Percentiles rank a stretch among this genome's conserved stretches.
phyloP scores from a whole-genome alignment of 768 basidiomycete genomes.

The Panellus pusillus region DNA sequence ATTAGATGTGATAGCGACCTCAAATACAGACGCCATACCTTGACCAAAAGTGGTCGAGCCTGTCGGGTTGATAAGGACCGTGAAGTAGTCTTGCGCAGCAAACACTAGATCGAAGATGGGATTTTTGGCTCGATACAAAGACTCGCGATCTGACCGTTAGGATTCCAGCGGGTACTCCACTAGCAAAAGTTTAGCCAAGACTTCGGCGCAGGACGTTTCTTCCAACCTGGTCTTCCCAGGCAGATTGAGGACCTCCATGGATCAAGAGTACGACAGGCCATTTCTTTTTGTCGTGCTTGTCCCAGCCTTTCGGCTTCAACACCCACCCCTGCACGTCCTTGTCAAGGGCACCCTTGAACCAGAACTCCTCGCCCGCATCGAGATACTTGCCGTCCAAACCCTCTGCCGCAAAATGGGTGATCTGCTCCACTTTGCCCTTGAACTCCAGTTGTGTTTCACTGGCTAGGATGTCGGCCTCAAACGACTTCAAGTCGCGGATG shows the following conservation, averaged over 20 bases:
- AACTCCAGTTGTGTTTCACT: conserved; percentile 30
- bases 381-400: conserved; percentile 60
- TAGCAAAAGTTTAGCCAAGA: not conserved
- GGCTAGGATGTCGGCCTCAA: conserved; percentile 42
- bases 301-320: conserved; percentile 78
- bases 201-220: too few relatives aligned
- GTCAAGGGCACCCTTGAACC: conserved; percentile 82
- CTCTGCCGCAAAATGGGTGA: conserved; percentile 65
- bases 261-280: conserved; percentile 83
- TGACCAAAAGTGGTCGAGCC: conserved; percentile 94
- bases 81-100: conserved; percentile 86
- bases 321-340: conserved; percentile 83
- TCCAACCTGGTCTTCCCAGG: conserved; percentile 74
- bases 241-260: conserved; percentile 81
- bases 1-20: not conserved
- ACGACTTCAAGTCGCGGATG: conserved; percentile 45
- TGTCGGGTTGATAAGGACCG: conserved; percentile 87
- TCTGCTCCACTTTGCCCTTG: conserved; percentile 43
- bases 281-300: conserved; percentile 61
- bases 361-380: conserved; percentile 73
- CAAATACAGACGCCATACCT: conserved; percentile 38
- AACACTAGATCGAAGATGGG: conserved; percentile 49
- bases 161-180: conserved; percentile 91
- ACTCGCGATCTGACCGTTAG: conserved; percentile 55
- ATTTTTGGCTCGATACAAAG: not conserved